Conservation (phyloP, 2,329 filamentous ascomycete species). For the Camillea tinctor region DNA sequence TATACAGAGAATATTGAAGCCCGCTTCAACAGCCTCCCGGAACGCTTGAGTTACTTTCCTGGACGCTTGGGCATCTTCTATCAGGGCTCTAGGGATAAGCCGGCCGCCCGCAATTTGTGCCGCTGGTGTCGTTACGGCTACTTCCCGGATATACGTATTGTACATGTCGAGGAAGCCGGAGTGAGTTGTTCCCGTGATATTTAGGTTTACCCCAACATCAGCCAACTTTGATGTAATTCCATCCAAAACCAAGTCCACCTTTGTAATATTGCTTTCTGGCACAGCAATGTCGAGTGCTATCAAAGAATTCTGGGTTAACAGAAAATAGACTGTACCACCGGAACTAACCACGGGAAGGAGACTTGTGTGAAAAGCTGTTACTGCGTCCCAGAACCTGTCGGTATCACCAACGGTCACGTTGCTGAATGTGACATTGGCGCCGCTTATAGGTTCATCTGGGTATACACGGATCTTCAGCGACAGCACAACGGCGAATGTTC, state of each 20-base stretch:
- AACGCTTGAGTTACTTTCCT: conserved; percentile 14
- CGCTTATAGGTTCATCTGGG: conserved; percentile 12
- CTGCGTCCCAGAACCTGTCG: conserved; percentile 21
- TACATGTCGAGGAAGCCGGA: neutral
- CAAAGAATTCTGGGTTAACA: conserved; percentile 4
- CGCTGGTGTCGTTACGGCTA: neutral
- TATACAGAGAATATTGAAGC: conserved; percentile 32
- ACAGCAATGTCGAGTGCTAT: neutral
- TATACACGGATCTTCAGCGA: conserved; percentile 38
- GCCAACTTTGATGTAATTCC: conserved; percentile 1
- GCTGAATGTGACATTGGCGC: neutral
- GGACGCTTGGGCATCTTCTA: neutral
- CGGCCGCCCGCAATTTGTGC: conserved; percentile 5
- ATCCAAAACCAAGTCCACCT: too few species aligned
- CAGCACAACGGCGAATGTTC: conserved; percentile 42
- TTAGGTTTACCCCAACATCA: neutral
- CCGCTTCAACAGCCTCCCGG: conserved; percentile 33
- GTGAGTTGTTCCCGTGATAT: neutral
- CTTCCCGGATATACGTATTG: neutral
- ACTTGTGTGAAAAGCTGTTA: conserved; percentile 34
- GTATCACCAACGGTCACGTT: too few species aligned
- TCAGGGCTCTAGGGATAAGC: neutral
- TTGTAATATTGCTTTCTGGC: too few species aligned
- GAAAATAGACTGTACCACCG: neutral
- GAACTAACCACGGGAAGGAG: conserved; percentile 21